Base-by-base conservation (phyloP, 148 eudicot species). In the Rhododendron vialii region DNA sequence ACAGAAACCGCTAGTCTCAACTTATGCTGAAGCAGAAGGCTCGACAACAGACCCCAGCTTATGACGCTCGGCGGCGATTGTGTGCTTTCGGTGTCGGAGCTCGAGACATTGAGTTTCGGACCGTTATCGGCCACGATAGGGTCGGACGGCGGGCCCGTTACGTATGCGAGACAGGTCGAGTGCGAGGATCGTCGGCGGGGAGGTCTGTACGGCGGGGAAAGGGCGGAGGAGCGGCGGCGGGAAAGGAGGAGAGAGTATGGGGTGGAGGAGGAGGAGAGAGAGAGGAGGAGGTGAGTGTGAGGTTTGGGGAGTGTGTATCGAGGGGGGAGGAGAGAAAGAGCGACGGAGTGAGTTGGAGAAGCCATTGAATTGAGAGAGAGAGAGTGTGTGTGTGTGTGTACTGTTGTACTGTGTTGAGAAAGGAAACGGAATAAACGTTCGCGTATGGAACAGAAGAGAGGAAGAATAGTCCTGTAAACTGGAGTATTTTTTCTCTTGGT, bases 121-220 rank as follows among this genome's bases (percentile, higher is more conserved):
- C 89, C 92, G 47, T 90, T 89, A 57, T 91, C 91, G 28, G 89
- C 55, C 5, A 78, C 91, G 18, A 81, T 88, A 18, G 93, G 88
- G 76, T 94, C 98, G 51, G 94, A 92, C 10, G 94, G 94, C 7
- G 98, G 98, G 35, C 96, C 96, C 0, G 94, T 81, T 0, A 91
- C 92, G 69, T 95, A 91, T 35, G 99, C 98, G 12, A 86, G 87
- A 18, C 82, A 55, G 0, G 90, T 38, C 28, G 20, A 59, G 83
- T 0, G 53, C 82, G 24, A 14, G 12, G 79, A 35, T 43, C 55
- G 30, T 43, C 75, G 26, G 17, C 28, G 88, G 57, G 13, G 80
- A 80, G 84, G 75, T 38, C 84, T 75, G 69, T 41, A 22, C 22
- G 78, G 79, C 3, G 30, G 38, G 67, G 69, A 14, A 71, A 61